These are phyloP conservation scores for Thelephora terrestris DNA, from an alignment of 1,284 basidiomycete species.

Conservation along the genomic window DNA sequence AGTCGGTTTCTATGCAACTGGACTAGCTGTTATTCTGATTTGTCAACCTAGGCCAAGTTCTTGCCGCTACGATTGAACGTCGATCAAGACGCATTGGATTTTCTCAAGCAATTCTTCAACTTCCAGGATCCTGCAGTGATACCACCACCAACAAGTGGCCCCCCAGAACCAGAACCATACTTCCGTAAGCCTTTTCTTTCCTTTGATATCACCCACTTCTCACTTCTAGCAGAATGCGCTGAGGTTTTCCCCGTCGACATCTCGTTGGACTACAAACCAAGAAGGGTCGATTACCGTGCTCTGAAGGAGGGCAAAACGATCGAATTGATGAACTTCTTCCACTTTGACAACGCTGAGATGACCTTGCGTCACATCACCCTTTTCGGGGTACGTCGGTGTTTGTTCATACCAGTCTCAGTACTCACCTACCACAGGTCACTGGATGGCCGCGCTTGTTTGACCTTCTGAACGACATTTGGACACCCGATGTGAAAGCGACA, in stretches of 20 bases:
- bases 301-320: slow-evolving; percentile 86
- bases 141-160: slow-evolving; percentile 21
- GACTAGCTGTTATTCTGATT: slow-evolving; percentile 1
- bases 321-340: slow-evolving; percentile 99
- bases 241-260: slow-evolving; percentile 86
- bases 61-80: slow-evolving; percentile 88
- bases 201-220: not conserved
- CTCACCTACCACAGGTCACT: slow-evolving; percentile 49
- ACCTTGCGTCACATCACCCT: slow-evolving; percentile 88
- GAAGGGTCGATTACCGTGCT: slow-evolving; percentile 92
- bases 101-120: slow-evolving; percentile 92
- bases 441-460: slow-evolving; percentile 87
- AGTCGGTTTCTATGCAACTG: slow-evolving; percentile 33
- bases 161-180: slow-evolving; percentile 46
- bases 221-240: slow-evolving; percentile 57
- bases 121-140: slow-evolving; percentile 60
- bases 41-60: slow-evolving; percentile 60
- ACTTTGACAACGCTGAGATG: slow-evolving; percentile 98
- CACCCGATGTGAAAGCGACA: slow-evolving; percentile 97
- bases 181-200: slow-evolving; percentile 47
- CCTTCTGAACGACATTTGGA: slow-evolving; percentile 94
- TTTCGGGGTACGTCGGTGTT: slow-evolving; percentile 59
- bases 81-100: slow-evolving; percentile 97
- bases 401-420: slow-evolving; percentile 1
- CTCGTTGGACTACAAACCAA: slow-evolving; percentile 97